A percentile compares a stretch with the other conserved stretches of the same genome.
These are phyloP conservation scores for Salix purpurea DNA, from an alignment of 345 rosid genomes.

Conservation along the genomic window DNA sequence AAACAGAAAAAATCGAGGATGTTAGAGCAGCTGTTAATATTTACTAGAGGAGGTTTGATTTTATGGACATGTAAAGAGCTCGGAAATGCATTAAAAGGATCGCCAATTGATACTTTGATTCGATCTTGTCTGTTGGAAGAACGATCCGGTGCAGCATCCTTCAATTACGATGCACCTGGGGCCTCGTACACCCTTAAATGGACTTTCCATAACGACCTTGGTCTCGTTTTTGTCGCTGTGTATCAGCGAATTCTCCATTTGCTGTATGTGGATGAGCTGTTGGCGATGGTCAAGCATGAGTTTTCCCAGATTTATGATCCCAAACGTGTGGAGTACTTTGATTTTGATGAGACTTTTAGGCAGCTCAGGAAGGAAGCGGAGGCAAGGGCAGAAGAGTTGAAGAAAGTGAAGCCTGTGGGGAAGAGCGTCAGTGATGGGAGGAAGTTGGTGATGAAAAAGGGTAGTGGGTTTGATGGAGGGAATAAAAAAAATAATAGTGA, in stretches of 20 bases:
- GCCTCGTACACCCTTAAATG: conserved; percentile 89
- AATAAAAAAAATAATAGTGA: conserved; percentile 43
- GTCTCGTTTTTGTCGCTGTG: conserved; percentile 92
- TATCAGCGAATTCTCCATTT: conserved; percentile 91
- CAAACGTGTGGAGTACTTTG: conserved; percentile 48
- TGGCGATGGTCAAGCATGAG: conserved; percentile 63
- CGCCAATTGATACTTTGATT: conserved; percentile 87
- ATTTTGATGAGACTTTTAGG: conserved; percentile 82
- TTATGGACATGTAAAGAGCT: conserved; percentile 97
- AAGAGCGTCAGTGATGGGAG: conserved; percentile 51
- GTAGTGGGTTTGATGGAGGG: conserved; percentile 53
- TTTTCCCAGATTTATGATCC: conserved; percentile 81
- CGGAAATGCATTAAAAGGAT: conserved; percentile 85
- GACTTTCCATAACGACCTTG: conserved; percentile 95
- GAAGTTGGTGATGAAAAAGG: conserved; percentile 55
- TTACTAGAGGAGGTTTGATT: conserved; percentile 95
- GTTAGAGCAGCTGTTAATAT: conserved; percentile 91
- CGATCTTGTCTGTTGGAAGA: conserved; percentile 94
- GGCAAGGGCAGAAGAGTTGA: conserved; percentile 82
- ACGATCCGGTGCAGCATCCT: conserved; percentile 78
- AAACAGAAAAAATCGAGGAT: conserved; percentile 35
- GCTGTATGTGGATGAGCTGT: conserved; percentile 88
- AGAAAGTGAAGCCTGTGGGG: conserved; percentile 53
- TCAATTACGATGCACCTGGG: conserved; percentile 71
- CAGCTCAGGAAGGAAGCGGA: conserved; percentile 92